phyloP scores from a whole-genome alignment of 495 filamentous ascomycete species.

The Trichoderma parareesei region DNA sequence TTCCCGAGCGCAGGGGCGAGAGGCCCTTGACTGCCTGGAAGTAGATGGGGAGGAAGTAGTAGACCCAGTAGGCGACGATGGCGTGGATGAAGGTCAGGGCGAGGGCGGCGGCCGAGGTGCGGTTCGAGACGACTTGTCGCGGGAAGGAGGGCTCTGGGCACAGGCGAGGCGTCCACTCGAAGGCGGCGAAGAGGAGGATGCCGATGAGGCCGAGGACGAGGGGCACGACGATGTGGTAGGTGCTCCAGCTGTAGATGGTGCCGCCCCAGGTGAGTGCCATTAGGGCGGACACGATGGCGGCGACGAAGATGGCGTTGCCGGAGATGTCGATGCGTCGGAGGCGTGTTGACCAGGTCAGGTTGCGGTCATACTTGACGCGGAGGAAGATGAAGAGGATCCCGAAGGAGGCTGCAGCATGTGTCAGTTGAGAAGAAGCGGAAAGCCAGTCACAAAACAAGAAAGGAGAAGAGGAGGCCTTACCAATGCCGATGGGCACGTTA shows the following conservation, averaged over 20 bases:
- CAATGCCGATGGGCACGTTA: conserved; percentile 25
- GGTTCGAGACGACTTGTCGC: conserved; percentile 21
- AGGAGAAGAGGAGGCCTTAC: background rate
- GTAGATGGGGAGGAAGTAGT: conserved; percentile 42
- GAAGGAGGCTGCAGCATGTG: conserved; percentile 14
- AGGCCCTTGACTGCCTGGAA: conserved; percentile 34
- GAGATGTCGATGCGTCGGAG: conserved; percentile 22
- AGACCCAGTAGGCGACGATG: conserved; percentile 25
- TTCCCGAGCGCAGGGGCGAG: conserved; percentile 27
- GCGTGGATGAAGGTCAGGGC: conserved; percentile 20
- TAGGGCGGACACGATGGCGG: conserved; percentile 21
- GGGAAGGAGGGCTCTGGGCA: conserved; percentile 24
- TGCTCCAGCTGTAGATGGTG: conserved; percentile 21
- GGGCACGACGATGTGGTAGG: conserved; percentile 23
- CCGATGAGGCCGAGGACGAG: conserved; percentile 21
- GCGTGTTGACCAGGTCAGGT: conserved; percentile 15
- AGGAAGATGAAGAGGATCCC: conserved; percentile 23
- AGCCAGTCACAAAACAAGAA: background rate
- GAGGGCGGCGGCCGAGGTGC: conserved; percentile 21
- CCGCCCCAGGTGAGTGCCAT: conserved; percentile 23
- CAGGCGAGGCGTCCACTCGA: conserved; percentile 16
- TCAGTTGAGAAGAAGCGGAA: background rate
- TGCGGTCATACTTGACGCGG: conserved; percentile 22
- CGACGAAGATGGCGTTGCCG: conserved; percentile 26
- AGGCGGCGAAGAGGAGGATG: conserved; percentile 17